Conservation (phyloP, 2,329 filamentous ascomycete species). For the Neofusicoccum sp. region DNA sequence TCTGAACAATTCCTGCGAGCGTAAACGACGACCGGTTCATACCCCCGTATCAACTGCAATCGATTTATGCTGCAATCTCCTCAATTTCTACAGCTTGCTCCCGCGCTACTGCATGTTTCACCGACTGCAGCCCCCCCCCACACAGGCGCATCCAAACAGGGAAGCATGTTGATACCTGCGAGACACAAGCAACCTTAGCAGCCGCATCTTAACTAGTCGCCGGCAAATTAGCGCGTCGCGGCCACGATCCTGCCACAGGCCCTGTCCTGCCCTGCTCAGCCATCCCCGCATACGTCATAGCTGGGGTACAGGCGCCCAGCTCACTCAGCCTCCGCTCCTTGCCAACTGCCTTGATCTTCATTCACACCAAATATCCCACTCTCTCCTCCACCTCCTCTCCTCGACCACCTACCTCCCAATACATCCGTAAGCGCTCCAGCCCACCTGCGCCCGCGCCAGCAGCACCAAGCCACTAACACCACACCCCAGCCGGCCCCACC, state of each 20-base stretch:
- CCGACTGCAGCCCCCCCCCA: too few species aligned
- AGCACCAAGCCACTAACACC: too few species aligned
- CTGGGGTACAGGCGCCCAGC: not conserved
- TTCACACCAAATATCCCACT: not conserved
- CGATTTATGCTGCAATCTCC: not conserved
- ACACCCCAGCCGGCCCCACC: too few species aligned
- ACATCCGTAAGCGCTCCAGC: too few species aligned
- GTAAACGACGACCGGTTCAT: not conserved
- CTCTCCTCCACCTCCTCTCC: not conserved
- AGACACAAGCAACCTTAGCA: not conserved
- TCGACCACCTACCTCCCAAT: not conserved
- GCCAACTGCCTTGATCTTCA: not conserved
- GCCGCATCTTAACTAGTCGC: not conserved
- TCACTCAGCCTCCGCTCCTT: not conserved
- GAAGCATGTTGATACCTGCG: not conserved
- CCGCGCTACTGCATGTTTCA: too few species aligned
- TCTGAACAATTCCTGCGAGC: not conserved
- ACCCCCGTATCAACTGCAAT: conserved; percentile 1
- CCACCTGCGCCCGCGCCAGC: too few species aligned
- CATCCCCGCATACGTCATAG: conserved; percentile 15
- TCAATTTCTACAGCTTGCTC: not conserved
- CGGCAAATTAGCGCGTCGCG: not conserved
- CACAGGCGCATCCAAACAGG: not conserved
- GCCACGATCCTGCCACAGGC: not conserved
- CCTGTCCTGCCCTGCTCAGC: not conserved